Evolutionary conservation across 805 yeast genomes (phyloP).

Genomic region (Pichia nanzhaoensis): DNA sequence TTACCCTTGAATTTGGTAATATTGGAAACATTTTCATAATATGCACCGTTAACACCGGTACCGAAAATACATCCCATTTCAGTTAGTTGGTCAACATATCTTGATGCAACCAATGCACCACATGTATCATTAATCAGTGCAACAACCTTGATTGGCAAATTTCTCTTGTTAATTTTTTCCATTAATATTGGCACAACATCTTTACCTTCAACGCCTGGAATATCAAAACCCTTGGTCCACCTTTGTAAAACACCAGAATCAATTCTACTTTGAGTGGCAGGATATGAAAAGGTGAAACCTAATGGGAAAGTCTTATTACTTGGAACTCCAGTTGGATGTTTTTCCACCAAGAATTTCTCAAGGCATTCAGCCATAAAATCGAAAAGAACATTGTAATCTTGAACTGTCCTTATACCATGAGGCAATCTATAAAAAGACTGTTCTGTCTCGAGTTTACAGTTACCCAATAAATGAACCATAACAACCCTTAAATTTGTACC

Average conservation of each 20-base stretch:
- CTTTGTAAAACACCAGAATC: conserved; percentile 85
- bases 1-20: conserved; percentile 83
- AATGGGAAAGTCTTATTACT: conserved; percentile 56
- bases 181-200: conserved; percentile 92
- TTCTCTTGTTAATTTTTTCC: conserved; percentile 56
- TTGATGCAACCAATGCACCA: conserved; percentile 94
- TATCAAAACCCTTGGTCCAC: conserved; percentile 99
- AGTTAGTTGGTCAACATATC: conserved; percentile 84
- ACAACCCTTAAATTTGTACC: conserved; percentile 59
- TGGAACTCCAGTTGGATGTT: conserved; percentile 63
- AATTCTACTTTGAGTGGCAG: conserved; percentile 76
- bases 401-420: conserved; percentile 68
- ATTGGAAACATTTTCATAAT: conserved; percentile 69
- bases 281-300: conserved; percentile 96
- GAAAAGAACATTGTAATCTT: conserved; percentile 68
- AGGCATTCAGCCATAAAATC: conserved; percentile 83
- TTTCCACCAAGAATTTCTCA: conserved; percentile 59
- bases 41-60: conserved; percentile 98
- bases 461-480: conserved; percentile 52
- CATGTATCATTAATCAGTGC: conserved; percentile 97
- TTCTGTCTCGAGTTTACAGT: conserved; percentile 75
- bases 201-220: conserved; percentile 89
- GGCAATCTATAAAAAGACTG: conserved; percentile 89
- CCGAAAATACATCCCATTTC: conserved; percentile 98
- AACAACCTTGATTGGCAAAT: conserved; percentile 80